These are phyloP conservation scores for Talaromyces adpressus DNA, from an alignment of 495 filamentous ascomycete species.

Conservation along the genomic window DNA sequence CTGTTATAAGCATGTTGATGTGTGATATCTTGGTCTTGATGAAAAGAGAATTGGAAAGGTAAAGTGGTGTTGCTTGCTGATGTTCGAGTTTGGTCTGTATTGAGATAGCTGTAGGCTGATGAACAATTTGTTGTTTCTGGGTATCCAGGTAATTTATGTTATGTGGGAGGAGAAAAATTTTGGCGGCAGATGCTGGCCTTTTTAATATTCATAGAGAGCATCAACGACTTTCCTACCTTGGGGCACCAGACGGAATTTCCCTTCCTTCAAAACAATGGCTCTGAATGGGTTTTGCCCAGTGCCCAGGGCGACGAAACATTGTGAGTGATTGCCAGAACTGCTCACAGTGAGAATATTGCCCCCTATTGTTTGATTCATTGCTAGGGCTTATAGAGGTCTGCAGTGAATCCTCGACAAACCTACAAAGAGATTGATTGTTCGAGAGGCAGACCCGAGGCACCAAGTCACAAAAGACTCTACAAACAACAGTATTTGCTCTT, in stretches of 20 bases:
- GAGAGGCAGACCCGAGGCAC: background rate
- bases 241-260: background rate
- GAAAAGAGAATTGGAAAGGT: conserved; percentile 20
- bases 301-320: background rate
- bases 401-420: background rate
- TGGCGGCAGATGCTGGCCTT: background rate
- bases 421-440: background rate
- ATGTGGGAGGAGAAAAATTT: background rate
- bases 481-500: background rate
- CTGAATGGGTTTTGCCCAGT: background rate
- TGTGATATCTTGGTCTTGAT: background rate
- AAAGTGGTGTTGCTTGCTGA: background rate
- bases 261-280: background rate
- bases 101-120: background rate
- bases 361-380: background rate
- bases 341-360: background rate
- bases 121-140: background rate
- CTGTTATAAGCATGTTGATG: background rate
- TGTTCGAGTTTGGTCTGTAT: background rate
- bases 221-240: background rate
- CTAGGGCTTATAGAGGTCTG: background rate
- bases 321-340: background rate
- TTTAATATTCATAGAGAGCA: background rate
- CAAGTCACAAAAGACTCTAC: background rate
- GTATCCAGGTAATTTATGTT: background rate